A percentile compares a stretch with the other conserved stretches of the same genome.
phyloP scores from a whole-genome alignment of 345 rosid species.

The Arabis alpina region DNA sequence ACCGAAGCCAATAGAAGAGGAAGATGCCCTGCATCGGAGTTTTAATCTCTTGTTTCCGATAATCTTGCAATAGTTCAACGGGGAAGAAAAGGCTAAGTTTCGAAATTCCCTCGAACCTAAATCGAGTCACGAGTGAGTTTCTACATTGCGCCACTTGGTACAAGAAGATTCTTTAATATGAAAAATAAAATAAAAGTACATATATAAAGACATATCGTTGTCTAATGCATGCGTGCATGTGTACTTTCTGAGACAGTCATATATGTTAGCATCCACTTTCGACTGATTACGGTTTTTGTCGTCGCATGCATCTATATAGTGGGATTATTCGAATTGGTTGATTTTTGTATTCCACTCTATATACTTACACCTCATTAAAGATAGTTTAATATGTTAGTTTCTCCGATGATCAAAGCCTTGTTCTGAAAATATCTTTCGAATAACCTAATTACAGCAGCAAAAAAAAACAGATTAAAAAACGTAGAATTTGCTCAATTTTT shows the following conservation, averaged over 20 bases:
- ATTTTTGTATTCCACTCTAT: constrained; percentile 7
- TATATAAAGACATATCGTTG: constrained; percentile 12
- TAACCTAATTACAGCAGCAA: not conserved
- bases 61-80: not conserved
- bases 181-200: not conserved
- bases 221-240: constrained; percentile 35
- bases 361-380: constrained; percentile 5
- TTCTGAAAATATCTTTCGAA: not conserved
- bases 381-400: constrained; percentile 1
- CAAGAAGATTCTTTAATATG: not conserved
- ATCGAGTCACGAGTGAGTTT: not conserved
- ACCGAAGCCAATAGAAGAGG: no score
- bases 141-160: constrained; percentile 3
- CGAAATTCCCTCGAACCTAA: not conserved
- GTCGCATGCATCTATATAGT: constrained; percentile 29
- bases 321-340: constrained; percentile 1
- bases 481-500: not conserved
- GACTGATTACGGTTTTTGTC: constrained; percentile 36
- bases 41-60: not conserved
- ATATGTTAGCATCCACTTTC: constrained; percentile 37
- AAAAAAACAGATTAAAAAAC: not conserved
- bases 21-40: not conserved
- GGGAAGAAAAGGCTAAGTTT: not conserved
- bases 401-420: constrained; percentile 17
- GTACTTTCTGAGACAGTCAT: constrained; percentile 27